Base-by-base conservation (phyloP, 108 stramenopile genomes). In the Mediolabrus comicus region DNA sequence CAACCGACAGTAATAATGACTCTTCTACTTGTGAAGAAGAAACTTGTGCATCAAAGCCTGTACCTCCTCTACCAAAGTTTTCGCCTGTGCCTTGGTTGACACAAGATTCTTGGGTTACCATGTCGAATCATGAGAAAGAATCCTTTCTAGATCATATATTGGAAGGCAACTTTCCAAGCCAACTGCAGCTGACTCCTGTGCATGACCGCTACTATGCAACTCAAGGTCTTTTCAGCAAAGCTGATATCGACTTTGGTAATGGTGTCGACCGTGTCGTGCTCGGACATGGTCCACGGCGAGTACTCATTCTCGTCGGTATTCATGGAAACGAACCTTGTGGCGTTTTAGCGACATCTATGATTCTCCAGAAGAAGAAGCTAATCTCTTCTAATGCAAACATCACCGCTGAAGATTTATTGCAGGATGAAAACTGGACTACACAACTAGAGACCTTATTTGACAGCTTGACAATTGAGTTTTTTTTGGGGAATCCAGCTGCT, bases 251-350 rank as follows among this genome's bases (percentile, higher is more conserved):
- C n/a, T 76, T 76, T 59, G 75, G 75, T 26, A 64, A 65, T 34
- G 54, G 70, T 22, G 63, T 76, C 4, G 75, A 76, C 57, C 60
- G 75, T 25, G 75, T 76, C 3, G 69, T 76, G 29, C 43, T 76
- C 14, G 75, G 75, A 2, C 36, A 39, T 39, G 75, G 75, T n/a
- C 63, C 69, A 17, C 65, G 64, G 28, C 32, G 51, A 53, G 32
- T 69, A 14, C 75, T 67, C 28, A 67, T 78, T 0, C 64, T 69
- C 33, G 35, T 22, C n/a, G 82, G 84, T 8, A 86, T 51, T 1
- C 75, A 76, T 31, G 75, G 75, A 12, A 76, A 76, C 46, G 75
- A 76, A 26, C 62, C 49, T 17, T 76, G 75, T 65, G 75, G 75
- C 13, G 75, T 76, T 1, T 46, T 64, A 25, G 75, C 75, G 3